These are phyloP conservation scores for Lipomyces sp. DNA, from an alignment of 805 yeast genomes.

Conservation along the genomic window DNA sequence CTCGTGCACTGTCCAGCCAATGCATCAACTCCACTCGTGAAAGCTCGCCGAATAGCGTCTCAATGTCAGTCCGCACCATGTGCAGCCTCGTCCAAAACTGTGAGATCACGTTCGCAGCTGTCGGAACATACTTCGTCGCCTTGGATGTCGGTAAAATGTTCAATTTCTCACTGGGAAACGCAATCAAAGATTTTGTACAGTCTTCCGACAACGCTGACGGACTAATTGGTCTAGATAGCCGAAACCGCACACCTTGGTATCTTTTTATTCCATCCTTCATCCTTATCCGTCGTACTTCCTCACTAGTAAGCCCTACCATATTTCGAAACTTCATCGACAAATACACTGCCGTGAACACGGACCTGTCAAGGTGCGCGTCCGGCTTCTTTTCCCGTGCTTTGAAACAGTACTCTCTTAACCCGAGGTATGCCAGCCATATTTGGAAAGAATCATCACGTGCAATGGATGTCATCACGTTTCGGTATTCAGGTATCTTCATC, in stretches of 20 bases:
- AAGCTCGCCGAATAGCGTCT: constrained; percentile 24
- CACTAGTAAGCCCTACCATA: not conserved
- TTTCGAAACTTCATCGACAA: constrained; percentile 8
- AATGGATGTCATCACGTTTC: constrained; percentile 17
- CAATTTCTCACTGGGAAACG: not conserved
- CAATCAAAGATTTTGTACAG: not conserved
- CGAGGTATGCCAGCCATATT: constrained; percentile 25
- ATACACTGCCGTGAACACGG: constrained; percentile 13
- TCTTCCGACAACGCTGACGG: not conserved
- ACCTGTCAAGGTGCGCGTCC: constrained; percentile 17
- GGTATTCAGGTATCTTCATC: constrained; percentile 15
- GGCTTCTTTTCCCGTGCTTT: not conserved
- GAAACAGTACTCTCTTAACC: constrained; percentile 15
- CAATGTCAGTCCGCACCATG: constrained; percentile 26
- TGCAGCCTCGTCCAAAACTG: constrained; percentile 22
- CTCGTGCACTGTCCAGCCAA: constrained; percentile 24
- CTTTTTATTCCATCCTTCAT: constrained; percentile 3
- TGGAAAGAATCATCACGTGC: constrained; percentile 16
- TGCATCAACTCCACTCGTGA: constrained; percentile 22
- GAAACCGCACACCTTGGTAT: constrained; percentile 7
- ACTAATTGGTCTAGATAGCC: not conserved
- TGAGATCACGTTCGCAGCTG: not conserved
- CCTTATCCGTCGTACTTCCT: too few relatives aligned
- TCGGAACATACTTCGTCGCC: not conserved
- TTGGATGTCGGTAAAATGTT: not conserved